A percentile compares a stretch with the other conserved stretches of the same genome.
phyloP scores from a whole-genome alignment of 139 green algal genomes.

The Chlorella sorokiniana region DNA sequence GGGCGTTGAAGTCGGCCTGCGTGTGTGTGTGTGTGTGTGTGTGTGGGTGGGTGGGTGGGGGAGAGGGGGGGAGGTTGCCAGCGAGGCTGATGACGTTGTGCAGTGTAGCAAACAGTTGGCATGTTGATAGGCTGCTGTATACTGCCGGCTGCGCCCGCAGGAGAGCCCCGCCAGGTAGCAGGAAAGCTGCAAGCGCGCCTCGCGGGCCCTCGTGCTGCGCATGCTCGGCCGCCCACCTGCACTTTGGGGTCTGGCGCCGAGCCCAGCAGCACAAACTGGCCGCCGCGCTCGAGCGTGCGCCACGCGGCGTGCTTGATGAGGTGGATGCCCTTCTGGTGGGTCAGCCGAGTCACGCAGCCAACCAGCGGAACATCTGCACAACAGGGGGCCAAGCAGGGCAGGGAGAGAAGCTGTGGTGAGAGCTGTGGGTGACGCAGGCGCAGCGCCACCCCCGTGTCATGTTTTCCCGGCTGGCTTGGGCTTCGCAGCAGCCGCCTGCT shows the following conservation, averaged over 20 bases:
- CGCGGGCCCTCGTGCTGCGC: too few relatives aligned
- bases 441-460: too few relatives aligned
- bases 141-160: too few relatives aligned
- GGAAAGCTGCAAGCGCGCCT: too few relatives aligned
- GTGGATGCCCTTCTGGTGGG: constrained; percentile 97
- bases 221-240: constrained; percentile 41
- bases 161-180: too few relatives aligned
- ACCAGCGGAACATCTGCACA: constrained; percentile 78
- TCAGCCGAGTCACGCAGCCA: constrained; percentile 80
- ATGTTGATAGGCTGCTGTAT: too few relatives aligned
- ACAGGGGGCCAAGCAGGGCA: not conserved
- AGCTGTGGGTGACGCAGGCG: not conserved
- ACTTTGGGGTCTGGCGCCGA: constrained; percentile 84
- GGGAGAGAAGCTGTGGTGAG: not conserved
- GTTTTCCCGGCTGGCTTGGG: not conserved
- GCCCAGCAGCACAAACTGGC: constrained; percentile 98
- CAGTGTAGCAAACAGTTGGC: not conserved
- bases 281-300: constrained; percentile 85
- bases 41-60: not conserved
- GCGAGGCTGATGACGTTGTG: not conserved
- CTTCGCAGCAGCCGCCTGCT: not conserved
- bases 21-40: not conserved
- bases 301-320: constrained; percentile 97
- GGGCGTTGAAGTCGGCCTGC: constrained; percentile 86
- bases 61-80: not conserved